A percentile compares a stretch with the other conserved stretches of the same genome.
phyloP scores from a whole-genome alignment of 1,284 basidiomycete species.

The Vanrija sp. region DNA sequence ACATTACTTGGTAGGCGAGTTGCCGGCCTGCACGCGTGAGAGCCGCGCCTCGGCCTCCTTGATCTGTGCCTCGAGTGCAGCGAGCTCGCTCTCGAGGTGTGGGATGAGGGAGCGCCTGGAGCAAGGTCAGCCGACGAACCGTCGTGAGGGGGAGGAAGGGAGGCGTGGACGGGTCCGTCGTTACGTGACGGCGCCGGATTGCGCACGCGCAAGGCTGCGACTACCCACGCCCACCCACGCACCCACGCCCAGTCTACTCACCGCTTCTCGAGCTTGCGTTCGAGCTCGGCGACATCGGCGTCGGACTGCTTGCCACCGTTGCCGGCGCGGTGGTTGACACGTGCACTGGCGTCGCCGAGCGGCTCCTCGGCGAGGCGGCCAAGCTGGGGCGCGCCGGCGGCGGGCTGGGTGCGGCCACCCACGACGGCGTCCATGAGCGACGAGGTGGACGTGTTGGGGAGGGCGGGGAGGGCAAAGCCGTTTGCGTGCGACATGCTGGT shows the following conservation, averaged over 20 bases:
- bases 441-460: constrained; percentile 27
- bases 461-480: constrained; percentile 13
- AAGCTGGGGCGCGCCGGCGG: neutral
- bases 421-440: constrained; percentile 41
- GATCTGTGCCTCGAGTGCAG: constrained; percentile 43
- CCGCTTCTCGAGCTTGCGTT: constrained; percentile 43
- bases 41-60: constrained; percentile 42
- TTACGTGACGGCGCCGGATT: neutral
- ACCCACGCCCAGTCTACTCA: constrained; percentile 12
- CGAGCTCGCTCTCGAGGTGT: constrained; percentile 39
- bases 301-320: constrained; percentile 15
- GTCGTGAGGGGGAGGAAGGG: too few species aligned
- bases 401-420: constrained; percentile 12
- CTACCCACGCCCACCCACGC: too few species aligned
- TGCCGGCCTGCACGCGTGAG: constrained; percentile 3
- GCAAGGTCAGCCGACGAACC: too few species aligned
- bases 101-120: constrained; percentile 38
- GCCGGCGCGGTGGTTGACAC: constrained; percentile 22
- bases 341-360: constrained; percentile 16
- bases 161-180: neutral
- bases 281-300: constrained; percentile 36
- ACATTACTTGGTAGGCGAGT: too few species aligned
- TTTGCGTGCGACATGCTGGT: neutral
- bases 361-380: constrained; percentile 6
- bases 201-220: too few species aligned